These are phyloP conservation scores for Daedalea quercina DNA, from an alignment of 768 basidiomycete species.

Conservation along the genomic window DNA sequence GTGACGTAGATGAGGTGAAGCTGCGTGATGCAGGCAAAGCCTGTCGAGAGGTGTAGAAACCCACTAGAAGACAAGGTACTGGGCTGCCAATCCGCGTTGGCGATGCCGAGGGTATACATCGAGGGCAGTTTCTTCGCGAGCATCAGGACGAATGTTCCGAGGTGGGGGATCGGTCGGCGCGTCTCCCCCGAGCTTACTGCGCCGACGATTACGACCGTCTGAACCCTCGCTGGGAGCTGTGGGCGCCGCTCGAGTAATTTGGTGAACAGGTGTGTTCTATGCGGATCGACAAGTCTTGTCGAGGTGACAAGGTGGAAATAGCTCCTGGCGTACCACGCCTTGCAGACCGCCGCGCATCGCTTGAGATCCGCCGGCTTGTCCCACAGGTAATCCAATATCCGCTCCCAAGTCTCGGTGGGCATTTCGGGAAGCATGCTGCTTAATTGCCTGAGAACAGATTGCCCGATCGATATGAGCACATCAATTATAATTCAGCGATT, in stretches of 20 bases:
- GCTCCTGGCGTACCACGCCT: not conserved
- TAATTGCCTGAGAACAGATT: no score
- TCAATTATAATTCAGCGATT: no score
- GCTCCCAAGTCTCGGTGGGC: not conserved
- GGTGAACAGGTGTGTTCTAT: not conserved
- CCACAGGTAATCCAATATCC: not conserved
- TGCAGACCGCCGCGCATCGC: not conserved
- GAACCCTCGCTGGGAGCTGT: not conserved
- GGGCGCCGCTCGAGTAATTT: not conserved
- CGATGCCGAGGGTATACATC: not conserved
- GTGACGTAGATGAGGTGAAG: not conserved
- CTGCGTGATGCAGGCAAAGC: not conserved
- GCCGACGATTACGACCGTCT: not conserved
- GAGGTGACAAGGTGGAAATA: not conserved
- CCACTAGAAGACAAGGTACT: not conserved
- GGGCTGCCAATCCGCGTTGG: not conserved
- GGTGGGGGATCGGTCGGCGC: not conserved
- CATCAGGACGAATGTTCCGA: not conserved
- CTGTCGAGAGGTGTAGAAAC: constrained; percentile 2
- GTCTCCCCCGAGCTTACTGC: not conserved
- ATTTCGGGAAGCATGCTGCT: not conserved
- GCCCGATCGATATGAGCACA: no score
- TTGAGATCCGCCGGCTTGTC: not conserved
- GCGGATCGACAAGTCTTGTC: not conserved
- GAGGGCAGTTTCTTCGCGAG: not conserved